Evolutionary conservation across 1,284 basidiomycete species (phyloP).

Genomic region (Austroboletus novae-zelandiae): DNA sequence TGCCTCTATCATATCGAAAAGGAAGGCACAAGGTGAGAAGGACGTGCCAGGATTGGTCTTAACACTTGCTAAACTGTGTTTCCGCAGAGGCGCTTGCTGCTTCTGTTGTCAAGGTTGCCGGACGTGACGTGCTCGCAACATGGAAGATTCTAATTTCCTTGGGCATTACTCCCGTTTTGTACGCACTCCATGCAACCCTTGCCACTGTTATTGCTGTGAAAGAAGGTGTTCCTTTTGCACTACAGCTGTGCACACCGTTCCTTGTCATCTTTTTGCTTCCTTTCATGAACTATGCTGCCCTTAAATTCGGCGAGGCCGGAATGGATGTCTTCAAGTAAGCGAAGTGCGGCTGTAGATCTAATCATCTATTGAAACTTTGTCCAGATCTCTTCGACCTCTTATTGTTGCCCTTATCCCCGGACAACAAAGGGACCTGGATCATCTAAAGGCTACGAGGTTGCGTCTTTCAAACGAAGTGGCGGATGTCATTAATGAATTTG

Average conservation of each 20-base stretch:
- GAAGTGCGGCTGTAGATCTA: slow-evolving; percentile 14
- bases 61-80: slow-evolving; percentile 4
- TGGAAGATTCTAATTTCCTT: slow-evolving; percentile 98
- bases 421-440: slow-evolving; percentile 82
- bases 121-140: slow-evolving; percentile 92
- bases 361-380: slow-evolving; percentile 38
- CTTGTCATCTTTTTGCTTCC: slow-evolving; percentile 78
- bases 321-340: slow-evolving; percentile 96
- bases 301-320: slow-evolving; percentile 98
- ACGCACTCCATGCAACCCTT: slow-evolving; percentile 79
- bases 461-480: slow-evolving; percentile 86
- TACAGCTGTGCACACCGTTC: slow-evolving; percentile 79
- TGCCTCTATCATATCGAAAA: slow-evolving; percentile 85
- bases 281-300: slow-evolving; percentile 88
- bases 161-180: slow-evolving; percentile 86
- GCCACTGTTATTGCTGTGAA: slow-evolving; percentile 78
- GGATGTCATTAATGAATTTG: slow-evolving; percentile 87
- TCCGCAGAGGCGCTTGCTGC: slow-evolving; percentile 89
- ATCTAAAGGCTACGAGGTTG: slow-evolving; percentile 77
- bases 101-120: slow-evolving; percentile 94
- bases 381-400: slow-evolving; percentile 87
- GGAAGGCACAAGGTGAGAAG: slow-evolving; percentile 84
- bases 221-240: slow-evolving; percentile 60
- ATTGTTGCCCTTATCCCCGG: slow-evolving; percentile 90
- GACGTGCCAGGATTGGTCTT: background rate